These are phyloP conservation scores for Caloboletus firmus DNA, from an alignment of 1,284 basidiomycete species.

Conservation along the genomic window DNA sequence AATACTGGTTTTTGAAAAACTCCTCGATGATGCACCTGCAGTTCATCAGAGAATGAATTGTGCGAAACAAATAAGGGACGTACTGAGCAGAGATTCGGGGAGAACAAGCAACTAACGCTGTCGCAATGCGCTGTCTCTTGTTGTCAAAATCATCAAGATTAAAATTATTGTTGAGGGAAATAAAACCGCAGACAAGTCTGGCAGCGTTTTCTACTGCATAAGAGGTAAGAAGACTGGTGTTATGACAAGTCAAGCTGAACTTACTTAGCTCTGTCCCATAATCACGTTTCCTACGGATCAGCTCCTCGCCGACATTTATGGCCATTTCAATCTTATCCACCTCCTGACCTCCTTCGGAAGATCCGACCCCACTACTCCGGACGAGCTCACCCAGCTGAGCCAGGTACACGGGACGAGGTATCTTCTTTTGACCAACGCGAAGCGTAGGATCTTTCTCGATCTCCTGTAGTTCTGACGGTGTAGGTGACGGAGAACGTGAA, in stretches of 20 bases:
- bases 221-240: neutral
- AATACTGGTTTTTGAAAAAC: slow-evolving; percentile 91
- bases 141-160: slow-evolving; percentile 79
- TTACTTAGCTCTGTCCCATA: slow-evolving; percentile 86
- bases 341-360: slow-evolving; percentile 63
- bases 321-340: slow-evolving; percentile 79
- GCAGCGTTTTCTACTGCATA: slow-evolving; percentile 81
- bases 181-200: slow-evolving; percentile 72
- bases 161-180: slow-evolving; percentile 82
- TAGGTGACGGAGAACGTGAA: slow-evolving; percentile 78
- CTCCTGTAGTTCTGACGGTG: slow-evolving; percentile 75
- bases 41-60: neutral
- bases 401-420: slow-evolving; percentile 78
- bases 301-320: slow-evolving; percentile 71
- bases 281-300: slow-evolving; percentile 77
- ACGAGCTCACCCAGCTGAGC: slow-evolving; percentile 76
- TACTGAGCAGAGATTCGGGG: slow-evolving; percentile 80
- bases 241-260: slow-evolving; percentile 19
- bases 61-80: slow-evolving; percentile 34
- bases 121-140: slow-evolving; percentile 74
- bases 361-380: slow-evolving; percentile 46
- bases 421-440: slow-evolving; percentile 61
- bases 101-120: slow-evolving; percentile 77
- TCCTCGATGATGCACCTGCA: slow-evolving; percentile 83
- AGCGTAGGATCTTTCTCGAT: slow-evolving; percentile 85